Base-by-base conservation (phyloP, 352 stramenopile genomes). In the Phytophthora fragariae region DNA sequence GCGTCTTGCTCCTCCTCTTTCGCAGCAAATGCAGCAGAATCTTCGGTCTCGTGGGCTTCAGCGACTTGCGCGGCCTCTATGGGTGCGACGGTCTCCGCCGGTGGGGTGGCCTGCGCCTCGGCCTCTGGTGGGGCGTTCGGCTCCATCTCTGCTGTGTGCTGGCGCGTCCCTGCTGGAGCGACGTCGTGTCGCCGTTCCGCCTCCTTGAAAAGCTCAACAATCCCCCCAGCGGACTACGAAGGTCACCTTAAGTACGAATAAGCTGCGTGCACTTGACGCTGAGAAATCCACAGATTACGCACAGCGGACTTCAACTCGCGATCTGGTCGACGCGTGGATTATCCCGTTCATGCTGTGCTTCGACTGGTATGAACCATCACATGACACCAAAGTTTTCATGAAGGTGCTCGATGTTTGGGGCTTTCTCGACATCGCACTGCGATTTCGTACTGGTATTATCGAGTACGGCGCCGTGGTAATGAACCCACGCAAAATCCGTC, bases 311-410 rank as follows among this genome's bases (percentile, higher is more conserved):
- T 44, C 37, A 44, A 44, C 37, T 44, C 37, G 37, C 37, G 41
- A 49, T 49, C 41, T 49, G 41, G 9, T 49, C 17, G 44, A 52
- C 44, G 44, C 44, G 64, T 92, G 85, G 83, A 87, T 91, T 57
- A 84, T 90, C 35, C 83, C 85, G 8, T 88, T 91, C 69, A 86
- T 90, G 83, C 65, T 92, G 27, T 84, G 83, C 56, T 92, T 91
- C 47, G 81, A 90, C n/a, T 92, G 82, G 81, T 90, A 89, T 33
- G 66, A 54, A n/a, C 72, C 72, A 14, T 70, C 75, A 0, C 21
- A 59, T 4, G 17, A 37, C 9, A 82, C 76, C 17, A 81, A 61
- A 1, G 58, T 78, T 12, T 72, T 89, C 19, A 76, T 91, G 70
- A 79, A 81, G 47, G 65, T 86, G 14, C 60, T 91, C 11, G 82